These are phyloP conservation scores for Lepidium africanum DNA, from an alignment of 345 rosid species.

Conservation along the genomic window DNA sequence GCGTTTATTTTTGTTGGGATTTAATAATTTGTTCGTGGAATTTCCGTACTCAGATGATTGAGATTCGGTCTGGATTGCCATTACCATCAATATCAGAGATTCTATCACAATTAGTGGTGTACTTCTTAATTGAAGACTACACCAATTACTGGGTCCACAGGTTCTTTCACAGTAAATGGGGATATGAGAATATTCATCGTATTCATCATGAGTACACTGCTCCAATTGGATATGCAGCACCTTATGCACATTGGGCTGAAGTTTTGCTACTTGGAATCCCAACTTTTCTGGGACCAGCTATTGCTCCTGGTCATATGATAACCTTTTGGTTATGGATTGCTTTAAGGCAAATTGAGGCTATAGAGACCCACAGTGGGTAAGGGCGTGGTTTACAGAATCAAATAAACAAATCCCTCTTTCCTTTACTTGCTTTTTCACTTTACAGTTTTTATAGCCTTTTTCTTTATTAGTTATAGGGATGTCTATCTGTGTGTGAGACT, in stretches of 20 bases:
- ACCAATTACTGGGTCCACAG: conserved; percentile 90
- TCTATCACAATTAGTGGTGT: conserved; percentile 53
- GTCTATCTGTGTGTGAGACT: not conserved
- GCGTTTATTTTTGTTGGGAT: not conserved
- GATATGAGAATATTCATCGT: conserved; percentile 78
- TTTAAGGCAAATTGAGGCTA: conserved; percentile 84
- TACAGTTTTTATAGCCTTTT: not conserved
- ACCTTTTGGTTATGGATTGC: conserved; percentile 94
- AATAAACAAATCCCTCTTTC: not conserved
- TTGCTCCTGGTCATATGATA: conserved; percentile 90
- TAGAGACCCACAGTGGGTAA: conserved; percentile 97
- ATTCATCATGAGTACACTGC: conserved; percentile 89
- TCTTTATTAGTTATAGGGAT: conserved; percentile 16
- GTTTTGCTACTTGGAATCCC: conserved; percentile 85
- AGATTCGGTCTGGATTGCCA: conserved; percentile 60
- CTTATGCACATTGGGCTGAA: conserved; percentile 96
- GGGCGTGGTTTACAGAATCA: conserved; percentile 12
- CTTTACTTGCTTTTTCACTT: not conserved
- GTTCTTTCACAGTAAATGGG: conserved; percentile 80
- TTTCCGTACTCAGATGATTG: conserved; percentile 46
- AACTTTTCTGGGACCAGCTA: conserved; percentile 86
- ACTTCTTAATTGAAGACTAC: conserved; percentile 77
- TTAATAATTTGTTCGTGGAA: not conserved
- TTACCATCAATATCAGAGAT: conserved; percentile 76
- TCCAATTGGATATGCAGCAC: conserved; percentile 79